These are phyloP conservation scores for Triticum monococcum DNA, from an alignment of 176 grass and related monocot genomes.

Conservation along the genomic window DNA sequence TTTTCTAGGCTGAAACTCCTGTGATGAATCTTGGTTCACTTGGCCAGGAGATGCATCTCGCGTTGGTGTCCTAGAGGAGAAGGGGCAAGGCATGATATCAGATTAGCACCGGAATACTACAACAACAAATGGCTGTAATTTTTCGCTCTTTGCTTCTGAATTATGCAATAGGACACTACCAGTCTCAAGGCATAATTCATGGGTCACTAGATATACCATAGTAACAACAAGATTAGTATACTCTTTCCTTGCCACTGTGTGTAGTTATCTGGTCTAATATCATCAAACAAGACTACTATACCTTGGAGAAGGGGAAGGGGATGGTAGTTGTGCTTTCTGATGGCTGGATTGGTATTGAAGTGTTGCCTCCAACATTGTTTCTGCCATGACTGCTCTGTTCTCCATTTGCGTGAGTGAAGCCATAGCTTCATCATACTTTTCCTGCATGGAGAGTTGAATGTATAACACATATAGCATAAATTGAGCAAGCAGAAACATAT, in stretches of 20 bases:
- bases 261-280: slow-evolving; percentile 12
- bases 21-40: slow-evolving; percentile 70
- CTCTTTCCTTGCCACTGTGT: not conserved
- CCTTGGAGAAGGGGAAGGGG: slow-evolving; percentile 79
- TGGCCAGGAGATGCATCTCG: slow-evolving; percentile 48
- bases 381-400: slow-evolving; percentile 97
- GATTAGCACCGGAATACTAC: slow-evolving; percentile 4
- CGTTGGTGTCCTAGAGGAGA: slow-evolving; percentile 57
- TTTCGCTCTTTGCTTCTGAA: not conserved
- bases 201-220: not conserved
- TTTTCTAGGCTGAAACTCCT: slow-evolving; percentile 90
- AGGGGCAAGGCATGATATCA: not conserved
- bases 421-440: slow-evolving; percentile 79
- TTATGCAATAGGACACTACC: not conserved
- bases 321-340: slow-evolving; percentile 78
- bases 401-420: slow-evolving; percentile 71
- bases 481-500: not conserved
- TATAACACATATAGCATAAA: slow-evolving; percentile 10
- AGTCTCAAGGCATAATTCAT: slow-evolving; percentile 11
- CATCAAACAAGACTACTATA: slow-evolving; percentile 41
- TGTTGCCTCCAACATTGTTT: slow-evolving; percentile 97
- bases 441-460: slow-evolving; percentile 58
- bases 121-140: slow-evolving; percentile 14
- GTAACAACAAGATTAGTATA: slow-evolving; percentile 22
- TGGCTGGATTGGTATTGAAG: slow-evolving; percentile 98